Evolutionary conservation across 345 rosid species (phyloP).

Genomic region (Rhodamnia argentea): DNA sequence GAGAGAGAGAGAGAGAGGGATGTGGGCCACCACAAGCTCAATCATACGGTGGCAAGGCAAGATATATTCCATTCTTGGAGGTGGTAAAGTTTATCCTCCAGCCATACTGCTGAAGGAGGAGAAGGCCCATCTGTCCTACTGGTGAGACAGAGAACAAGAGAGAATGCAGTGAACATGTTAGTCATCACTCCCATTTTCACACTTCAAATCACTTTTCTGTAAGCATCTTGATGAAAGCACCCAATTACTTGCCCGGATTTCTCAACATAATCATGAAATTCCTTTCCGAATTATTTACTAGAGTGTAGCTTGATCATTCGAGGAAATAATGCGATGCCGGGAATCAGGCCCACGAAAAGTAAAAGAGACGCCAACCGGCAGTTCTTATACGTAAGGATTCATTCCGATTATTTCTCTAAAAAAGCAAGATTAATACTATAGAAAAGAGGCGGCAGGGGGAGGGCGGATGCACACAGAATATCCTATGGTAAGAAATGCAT

Average conservation of each 20-base stretch:
- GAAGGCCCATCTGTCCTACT: not conserved
- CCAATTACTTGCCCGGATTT: not conserved
- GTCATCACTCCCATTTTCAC: not conserved
- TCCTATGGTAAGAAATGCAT: not conserved
- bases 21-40: not conserved
- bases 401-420: not conserved
- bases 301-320: not conserved
- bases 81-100: not conserved
- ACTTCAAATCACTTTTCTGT: not conserved
- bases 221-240: not conserved
- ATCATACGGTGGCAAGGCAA: slow-evolving; percentile 10
- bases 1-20: not conserved
- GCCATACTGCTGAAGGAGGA: not conserved
- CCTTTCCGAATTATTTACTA: not conserved
- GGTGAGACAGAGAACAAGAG: not conserved
- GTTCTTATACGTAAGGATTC: not conserved
- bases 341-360: not conserved
- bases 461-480: not conserved
- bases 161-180: not conserved
- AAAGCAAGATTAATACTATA: not conserved
- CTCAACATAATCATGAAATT: not conserved
- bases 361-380: not conserved
- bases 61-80: slow-evolving; percentile 12
- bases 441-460: not conserved
- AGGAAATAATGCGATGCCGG: not conserved